Percentiles rank a stretch among this genome's conserved stretches.
These are phyloP conservation scores for Onygena corvina DNA, from an alignment of 2,329 filamentous ascomycete genomes.

Conservation along the genomic window DNA sequence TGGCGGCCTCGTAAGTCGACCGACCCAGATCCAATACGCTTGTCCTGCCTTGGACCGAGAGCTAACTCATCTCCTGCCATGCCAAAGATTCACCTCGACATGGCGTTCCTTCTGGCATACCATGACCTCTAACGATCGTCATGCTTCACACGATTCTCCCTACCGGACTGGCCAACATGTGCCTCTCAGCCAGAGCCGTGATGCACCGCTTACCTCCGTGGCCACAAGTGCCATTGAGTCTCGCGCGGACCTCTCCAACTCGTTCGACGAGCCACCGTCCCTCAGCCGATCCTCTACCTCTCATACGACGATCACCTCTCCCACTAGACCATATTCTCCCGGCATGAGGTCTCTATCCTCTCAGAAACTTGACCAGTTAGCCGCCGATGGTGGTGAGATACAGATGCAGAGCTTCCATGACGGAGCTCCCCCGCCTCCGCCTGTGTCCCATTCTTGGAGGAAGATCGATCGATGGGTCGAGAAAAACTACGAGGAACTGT, in stretches of 20 bases:
- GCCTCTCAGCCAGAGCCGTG: constrained; percentile 68
- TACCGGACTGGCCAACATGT: constrained; percentile 85
- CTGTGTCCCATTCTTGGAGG: constrained; percentile 79
- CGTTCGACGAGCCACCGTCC: constrained; percentile 62
- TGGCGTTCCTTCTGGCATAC: constrained; percentile 93
- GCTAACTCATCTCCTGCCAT: background rate
- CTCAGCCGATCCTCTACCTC: constrained; percentile 38
- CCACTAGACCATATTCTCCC: constrained; percentile 69
- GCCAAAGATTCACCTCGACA: constrained; percentile 51
- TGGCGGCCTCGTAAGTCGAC: constrained; percentile 5
- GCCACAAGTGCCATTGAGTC: constrained; percentile 79
- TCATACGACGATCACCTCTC: constrained; percentile 43
- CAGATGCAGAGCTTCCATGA: constrained; percentile 94
- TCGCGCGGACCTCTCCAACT: constrained; percentile 65
- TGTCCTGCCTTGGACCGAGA: background rate
- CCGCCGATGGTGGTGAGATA: constrained; percentile 64
- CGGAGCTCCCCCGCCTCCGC: constrained; percentile 77
- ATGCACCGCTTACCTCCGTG: constrained; percentile 73
- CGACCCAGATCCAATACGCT: background rate
- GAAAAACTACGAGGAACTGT: constrained; percentile 88
- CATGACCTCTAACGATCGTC: constrained; percentile 66
- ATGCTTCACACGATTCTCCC: constrained; percentile 85
- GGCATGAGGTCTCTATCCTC: constrained; percentile 72
- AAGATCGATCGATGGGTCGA: constrained; percentile 92
- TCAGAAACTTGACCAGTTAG: constrained; percentile 48